phyloP scores from a whole-genome alignment of 805 yeast genomes.

The Allodekkera sacchari region DNA sequence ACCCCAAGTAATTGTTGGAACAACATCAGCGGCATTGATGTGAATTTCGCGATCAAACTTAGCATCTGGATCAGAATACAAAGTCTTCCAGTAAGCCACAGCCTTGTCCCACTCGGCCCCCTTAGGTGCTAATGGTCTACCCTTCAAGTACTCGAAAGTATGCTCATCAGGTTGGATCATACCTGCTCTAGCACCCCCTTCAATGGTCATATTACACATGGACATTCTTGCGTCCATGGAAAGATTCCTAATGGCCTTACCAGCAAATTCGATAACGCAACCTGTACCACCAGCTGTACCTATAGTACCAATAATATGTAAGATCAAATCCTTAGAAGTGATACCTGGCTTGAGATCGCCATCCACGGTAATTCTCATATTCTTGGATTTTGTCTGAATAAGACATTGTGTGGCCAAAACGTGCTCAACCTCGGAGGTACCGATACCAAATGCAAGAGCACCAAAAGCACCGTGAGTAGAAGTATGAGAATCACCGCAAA shows the following conservation, averaged over 20 bases:
- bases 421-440: conserved; percentile 98
- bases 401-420: conserved; percentile 96
- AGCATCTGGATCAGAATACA: conserved; percentile 86
- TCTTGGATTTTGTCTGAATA: conserved; percentile 90
- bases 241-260: conserved; percentile 82
- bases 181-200: conserved; percentile 99
- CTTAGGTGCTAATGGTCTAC: conserved; percentile 90
- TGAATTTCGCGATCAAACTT: conserved; percentile 75
- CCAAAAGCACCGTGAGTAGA: conserved; percentile 99
- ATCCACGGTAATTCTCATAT: conserved; percentile 82
- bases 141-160: conserved; percentile 83
- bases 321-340: conserved; percentile 90
- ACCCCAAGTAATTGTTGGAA: conserved; percentile 99
- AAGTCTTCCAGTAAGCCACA: conserved; percentile 79
- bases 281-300: conserved; percentile 99
- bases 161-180: conserved; percentile 94
- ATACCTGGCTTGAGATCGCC: conserved; percentile 85
- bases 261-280: conserved; percentile 91
- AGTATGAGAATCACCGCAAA: conserved; percentile 98
- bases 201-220: conserved; percentile 98
- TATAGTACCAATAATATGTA: conserved; percentile 91
- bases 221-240: conserved; percentile 99
- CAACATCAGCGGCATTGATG: conserved; percentile 75
- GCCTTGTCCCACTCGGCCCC: conserved; percentile 97
- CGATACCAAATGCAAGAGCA: conserved; percentile 95